phyloP scores from a whole-genome alignment of 2,329 filamentous ascomycete genomes.

The Nakataea oryzae region DNA sequence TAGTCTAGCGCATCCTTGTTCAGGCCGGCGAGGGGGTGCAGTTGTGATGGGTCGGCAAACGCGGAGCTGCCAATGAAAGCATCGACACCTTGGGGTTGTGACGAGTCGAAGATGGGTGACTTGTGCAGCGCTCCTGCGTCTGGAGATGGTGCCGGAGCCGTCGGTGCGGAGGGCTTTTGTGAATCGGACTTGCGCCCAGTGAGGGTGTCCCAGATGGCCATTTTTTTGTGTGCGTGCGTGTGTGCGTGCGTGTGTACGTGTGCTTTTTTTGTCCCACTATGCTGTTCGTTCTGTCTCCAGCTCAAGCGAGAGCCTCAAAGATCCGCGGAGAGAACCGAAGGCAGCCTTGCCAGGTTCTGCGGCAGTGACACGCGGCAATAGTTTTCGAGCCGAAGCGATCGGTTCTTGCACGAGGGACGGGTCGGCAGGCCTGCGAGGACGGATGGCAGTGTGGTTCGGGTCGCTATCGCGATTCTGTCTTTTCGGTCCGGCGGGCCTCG shows the following conservation, averaged over 20 bases:
- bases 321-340: not conserved
- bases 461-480: not conserved
- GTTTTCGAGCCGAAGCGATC: not conserved
- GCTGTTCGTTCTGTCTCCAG: no score
- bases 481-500: not conserved
- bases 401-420: not conserved
- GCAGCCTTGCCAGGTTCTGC: not conserved
- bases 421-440: not conserved
- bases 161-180: constrained; percentile 15
- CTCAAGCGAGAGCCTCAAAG: constrained; percentile 12
- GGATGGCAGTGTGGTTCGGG: not conserved
- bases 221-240: constrained; percentile 28
- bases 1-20: constrained; percentile 94
- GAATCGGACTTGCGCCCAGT: constrained; percentile 42
- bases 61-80: constrained; percentile 71
- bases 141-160: constrained; percentile 15
- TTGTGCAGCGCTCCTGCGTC: constrained; percentile 25
- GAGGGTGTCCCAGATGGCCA: constrained; percentile 50
- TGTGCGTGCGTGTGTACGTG: no score
- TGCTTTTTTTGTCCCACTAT: not conserved
- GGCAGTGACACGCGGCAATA: not conserved
- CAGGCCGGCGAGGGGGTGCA: constrained; percentile 89
- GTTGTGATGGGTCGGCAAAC: constrained; percentile 74
- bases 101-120: constrained; percentile 56
- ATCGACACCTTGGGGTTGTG: constrained; percentile 63